A percentile compares a stretch with the other conserved stretches of the same genome.
Conservation (phyloP, 2,329 filamentous ascomycete species). For the Diplodia corticola region DNA sequence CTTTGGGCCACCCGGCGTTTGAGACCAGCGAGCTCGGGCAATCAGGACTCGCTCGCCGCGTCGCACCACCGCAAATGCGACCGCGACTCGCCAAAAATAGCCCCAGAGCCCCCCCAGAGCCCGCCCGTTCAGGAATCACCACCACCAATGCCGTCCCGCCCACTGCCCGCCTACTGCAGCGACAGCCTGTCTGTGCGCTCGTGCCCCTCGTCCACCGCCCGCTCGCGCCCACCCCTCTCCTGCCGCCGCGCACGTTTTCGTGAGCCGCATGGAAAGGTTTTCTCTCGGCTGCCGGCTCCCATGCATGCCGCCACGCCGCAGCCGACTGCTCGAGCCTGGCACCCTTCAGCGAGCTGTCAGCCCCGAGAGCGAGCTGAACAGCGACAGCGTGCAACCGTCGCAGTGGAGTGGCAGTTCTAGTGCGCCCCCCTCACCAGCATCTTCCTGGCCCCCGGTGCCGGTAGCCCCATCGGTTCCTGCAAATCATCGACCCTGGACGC, state of each 20-base stretch:
- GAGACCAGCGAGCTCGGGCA: background rate
- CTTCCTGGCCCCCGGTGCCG: background rate
- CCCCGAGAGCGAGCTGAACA: too few species aligned
- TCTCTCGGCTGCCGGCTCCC: background rate
- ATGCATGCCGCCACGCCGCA: background rate
- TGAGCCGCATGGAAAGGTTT: background rate
- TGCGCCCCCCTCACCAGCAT: background rate
- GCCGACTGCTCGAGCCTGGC: background rate
- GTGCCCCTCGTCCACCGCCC: background rate
- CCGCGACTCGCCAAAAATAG: slow-evolving; percentile 1
- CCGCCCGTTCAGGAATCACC: background rate
- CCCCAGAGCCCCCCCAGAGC: too few species aligned
- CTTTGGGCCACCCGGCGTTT: background rate
- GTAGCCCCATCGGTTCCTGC: background rate
- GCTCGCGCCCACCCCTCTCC: background rate
- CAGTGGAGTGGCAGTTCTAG: background rate
- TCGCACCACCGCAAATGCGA: slow-evolving; percentile 12
- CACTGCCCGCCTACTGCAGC: too few species aligned
- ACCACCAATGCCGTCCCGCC: background rate
- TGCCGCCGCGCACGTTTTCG: background rate
- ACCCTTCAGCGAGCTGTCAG: background rate
- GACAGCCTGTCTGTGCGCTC: too few species aligned
- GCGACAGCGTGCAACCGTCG: background rate
- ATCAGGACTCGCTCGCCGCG: background rate
- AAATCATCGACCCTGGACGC: slow-evolving; percentile 10